These are phyloP conservation scores for Verbena officinalis DNA, from an alignment of 257 asterid genomes.

Conservation along the genomic window DNA sequence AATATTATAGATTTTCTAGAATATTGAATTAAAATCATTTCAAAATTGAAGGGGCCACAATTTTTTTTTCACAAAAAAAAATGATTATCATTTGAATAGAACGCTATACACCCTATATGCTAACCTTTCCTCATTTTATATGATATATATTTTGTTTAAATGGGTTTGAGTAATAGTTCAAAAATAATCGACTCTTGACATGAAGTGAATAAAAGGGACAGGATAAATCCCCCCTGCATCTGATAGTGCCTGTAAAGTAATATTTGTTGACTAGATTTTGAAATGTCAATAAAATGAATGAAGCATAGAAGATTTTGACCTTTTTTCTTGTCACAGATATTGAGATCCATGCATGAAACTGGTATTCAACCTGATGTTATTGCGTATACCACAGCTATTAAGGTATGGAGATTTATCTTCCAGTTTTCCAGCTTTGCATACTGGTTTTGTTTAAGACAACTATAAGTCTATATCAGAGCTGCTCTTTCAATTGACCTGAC, in stretches of 20 bases:
- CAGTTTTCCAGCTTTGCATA: slow-evolving; percentile 8
- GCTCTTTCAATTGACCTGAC: slow-evolving; percentile 16
- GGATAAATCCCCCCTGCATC: too few relatives aligned
- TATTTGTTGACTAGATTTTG: slow-evolving; percentile 18
- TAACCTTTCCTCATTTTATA: too few relatives aligned
- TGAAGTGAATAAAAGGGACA: too few relatives aligned
- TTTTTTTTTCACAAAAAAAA: too few relatives aligned
- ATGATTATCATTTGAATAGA: too few relatives aligned
- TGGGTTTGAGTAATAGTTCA: too few relatives aligned
- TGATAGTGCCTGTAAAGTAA: slow-evolving; percentile 3
- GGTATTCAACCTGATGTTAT: slow-evolving; percentile 91
- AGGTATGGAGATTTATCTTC: slow-evolving; percentile 50
- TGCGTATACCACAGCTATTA: slow-evolving; percentile 87
- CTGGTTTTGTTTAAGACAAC: slow-evolving; percentile 16
- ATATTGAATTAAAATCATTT: too few relatives aligned
- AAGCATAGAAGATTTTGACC: slow-evolving; percentile 6
- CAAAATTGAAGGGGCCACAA: too few relatives aligned
- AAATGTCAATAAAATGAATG: background rate
- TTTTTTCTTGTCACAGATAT: slow-evolving; percentile 57
- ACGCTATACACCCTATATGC: too few relatives aligned
- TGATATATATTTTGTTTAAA: too few relatives aligned
- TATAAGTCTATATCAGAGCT: slow-evolving; percentile 13
- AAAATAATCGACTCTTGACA: too few relatives aligned
- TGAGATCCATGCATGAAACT: slow-evolving; percentile 74
- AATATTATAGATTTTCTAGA: too few relatives aligned